A percentile compares a stretch with the other conserved stretches of the same genome.
These are phyloP conservation scores for Epichloe festucae DNA, from an alignment of 2,329 filamentous ascomycete species.

Conservation along the genomic window DNA sequence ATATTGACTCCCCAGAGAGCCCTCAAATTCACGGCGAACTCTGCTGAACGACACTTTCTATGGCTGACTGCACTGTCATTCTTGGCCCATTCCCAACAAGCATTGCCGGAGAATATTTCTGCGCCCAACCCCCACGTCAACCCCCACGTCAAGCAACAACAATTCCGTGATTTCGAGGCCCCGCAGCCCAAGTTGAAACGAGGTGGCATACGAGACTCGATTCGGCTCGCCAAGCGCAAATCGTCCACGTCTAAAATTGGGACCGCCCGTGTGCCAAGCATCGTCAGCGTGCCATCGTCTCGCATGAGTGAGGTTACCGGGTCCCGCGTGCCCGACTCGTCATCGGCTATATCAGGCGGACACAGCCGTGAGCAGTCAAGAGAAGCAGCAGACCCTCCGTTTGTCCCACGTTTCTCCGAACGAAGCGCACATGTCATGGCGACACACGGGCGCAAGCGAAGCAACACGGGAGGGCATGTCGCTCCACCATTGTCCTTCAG, in stretches of 20 bases:
- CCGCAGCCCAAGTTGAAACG: constrained; percentile 35
- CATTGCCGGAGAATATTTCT: constrained; percentile 59
- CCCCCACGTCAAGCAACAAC: constrained; percentile 19
- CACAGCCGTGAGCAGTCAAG: constrained; percentile 35
- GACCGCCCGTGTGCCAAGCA: constrained; percentile 36
- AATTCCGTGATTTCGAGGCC: constrained; percentile 38
- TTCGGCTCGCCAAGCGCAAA: constrained; percentile 69
- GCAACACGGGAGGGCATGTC: constrained; percentile 70
- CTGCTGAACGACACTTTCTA: constrained; percentile 76
- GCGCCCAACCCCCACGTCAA: constrained; percentile 22
- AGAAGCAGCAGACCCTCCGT: constrained; percentile 57
- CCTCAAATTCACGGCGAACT: constrained; percentile 82
- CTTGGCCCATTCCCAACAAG: constrained; percentile 77
- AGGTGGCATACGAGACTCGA: constrained; percentile 68
- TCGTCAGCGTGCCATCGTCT: constrained; percentile 24
- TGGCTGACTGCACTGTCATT: constrained; percentile 95
- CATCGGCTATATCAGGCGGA: constrained; percentile 21
- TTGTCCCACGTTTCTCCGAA: constrained; percentile 57
- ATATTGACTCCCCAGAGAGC: constrained; percentile 89
- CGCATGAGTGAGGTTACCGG: constrained; percentile 23
- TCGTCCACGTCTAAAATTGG: constrained; percentile 38
- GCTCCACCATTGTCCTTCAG: constrained; percentile 57
- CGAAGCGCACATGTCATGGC: constrained; percentile 29
- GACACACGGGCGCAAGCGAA: constrained; percentile 69
- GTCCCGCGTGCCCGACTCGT: constrained; percentile 27